Evolutionary conservation across 306 rosid species (phyloP).

Genomic region (Quillaja saponaria): DNA sequence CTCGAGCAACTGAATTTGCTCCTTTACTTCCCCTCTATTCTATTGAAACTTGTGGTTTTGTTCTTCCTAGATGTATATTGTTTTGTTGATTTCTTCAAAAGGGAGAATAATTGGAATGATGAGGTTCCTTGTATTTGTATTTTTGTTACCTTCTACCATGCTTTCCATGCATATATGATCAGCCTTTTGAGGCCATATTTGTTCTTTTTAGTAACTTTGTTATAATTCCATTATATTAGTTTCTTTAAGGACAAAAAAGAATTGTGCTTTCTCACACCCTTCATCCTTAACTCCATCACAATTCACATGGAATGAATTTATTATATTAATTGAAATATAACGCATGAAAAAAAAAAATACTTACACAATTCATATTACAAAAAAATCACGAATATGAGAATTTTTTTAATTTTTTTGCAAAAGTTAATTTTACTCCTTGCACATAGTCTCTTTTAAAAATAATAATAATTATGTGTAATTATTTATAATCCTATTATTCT

Average conservation of each 20-base stretch:
- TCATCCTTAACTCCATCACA: slow-evolving; percentile 21
- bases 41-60: slow-evolving; percentile 74
- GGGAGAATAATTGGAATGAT: slow-evolving; percentile 60
- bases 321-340: no score
- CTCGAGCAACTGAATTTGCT: slow-evolving; percentile 93
- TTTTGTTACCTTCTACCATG: slow-evolving; percentile 53
- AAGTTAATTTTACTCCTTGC: no score
- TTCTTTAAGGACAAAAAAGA: slow-evolving; percentile 40
- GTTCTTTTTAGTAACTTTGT: slow-evolving; percentile 8
- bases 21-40: slow-evolving; percentile 50
- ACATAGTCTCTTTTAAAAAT: no score
- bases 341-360: no score
- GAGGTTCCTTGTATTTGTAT: slow-evolving; percentile 63
- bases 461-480: no score
- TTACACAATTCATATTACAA: no score
- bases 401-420: no score
- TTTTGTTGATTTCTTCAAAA: slow-evolving; percentile 50
- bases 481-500: no score
- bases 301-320: no score
- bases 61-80: slow-evolving; percentile 55
- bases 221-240: slow-evolving; percentile 21
- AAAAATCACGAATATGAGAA: no score
- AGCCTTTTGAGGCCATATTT: slow-evolving; percentile 72
- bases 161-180: slow-evolving; percentile 38
- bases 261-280: slow-evolving; percentile 43